Evolutionary conservation across 2,329 filamentous ascomycete genomes (phyloP).

Genomic region (Colletotrichum kahawae): DNA sequence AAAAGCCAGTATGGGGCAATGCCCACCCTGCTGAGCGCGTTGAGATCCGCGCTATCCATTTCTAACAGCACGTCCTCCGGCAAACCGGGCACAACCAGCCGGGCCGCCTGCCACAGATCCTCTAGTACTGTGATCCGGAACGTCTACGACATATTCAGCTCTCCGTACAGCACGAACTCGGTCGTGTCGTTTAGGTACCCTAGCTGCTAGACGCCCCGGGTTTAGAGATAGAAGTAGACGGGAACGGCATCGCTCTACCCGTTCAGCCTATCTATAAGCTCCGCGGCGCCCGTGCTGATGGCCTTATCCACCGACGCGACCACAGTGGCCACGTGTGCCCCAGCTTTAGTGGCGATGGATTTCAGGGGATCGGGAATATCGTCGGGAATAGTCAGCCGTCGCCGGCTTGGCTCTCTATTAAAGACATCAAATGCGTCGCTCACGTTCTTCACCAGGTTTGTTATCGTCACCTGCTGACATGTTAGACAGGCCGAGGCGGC

Average conservation of each 20-base stretch:
- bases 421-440: neutral
- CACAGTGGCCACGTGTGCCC: neutral
- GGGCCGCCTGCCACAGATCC: neutral
- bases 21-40: too few species aligned
- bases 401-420: neutral
- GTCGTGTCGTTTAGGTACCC: neutral
- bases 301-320: neutral
- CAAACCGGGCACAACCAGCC: neutral
- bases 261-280: neutral
- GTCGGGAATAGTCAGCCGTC: neutral
- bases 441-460: neutral
- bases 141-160: neutral
- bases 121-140: neutral
- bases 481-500: too few species aligned
- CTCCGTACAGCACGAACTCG: too few species aligned
- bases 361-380: neutral
- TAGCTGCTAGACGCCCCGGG: neutral
- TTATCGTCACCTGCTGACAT: neutral
- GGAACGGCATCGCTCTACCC: neutral
- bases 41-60: too few species aligned
- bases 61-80: neutral
- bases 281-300: neutral
- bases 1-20: too few species aligned
- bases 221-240: neutral
- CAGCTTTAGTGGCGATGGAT: neutral